phyloP scores from a whole-genome alignment of 306 rosid species.

The Lagenaria siceraria region DNA sequence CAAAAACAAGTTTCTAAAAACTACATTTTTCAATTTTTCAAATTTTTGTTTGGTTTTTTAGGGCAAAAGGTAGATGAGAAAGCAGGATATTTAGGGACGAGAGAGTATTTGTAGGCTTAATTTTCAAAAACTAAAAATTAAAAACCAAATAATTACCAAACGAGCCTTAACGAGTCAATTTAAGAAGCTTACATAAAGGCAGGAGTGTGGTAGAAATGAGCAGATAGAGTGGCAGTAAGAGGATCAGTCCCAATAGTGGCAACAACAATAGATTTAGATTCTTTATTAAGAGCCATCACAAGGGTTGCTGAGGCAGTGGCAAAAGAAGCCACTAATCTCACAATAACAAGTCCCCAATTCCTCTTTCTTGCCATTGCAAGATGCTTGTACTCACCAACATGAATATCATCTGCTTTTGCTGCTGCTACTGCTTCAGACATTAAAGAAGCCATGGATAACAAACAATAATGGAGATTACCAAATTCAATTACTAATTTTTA shows the following conservation, averaged over 20 bases:
- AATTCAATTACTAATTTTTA: not conserved
- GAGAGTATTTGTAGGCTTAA: no score
- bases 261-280: constrained; percentile 51
- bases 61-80: no score
- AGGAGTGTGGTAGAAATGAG: constrained; percentile 65
- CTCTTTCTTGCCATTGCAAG: constrained; percentile 9
- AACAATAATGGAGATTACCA: not conserved
- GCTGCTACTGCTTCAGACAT: constrained; percentile 19
- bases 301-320: constrained; percentile 69
- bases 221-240: constrained; percentile 32
- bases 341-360: constrained; percentile 28
- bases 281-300: constrained; percentile 69
- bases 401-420: not conserved
- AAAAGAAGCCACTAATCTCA: constrained; percentile 42
- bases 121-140: no score
- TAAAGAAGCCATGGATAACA: not conserved
- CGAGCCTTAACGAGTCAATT: no score
- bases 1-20: no score
- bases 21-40: no score
- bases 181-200: constrained; percentile 53
- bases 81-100: no score
- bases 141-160: no score
- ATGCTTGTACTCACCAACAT: constrained; percentile 1
- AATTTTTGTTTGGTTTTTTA: no score
- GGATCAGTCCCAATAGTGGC: constrained; percentile 56